phyloP scores from a whole-genome alignment of 139 green algal species.

The Tetratostichococcus sp. region DNA sequence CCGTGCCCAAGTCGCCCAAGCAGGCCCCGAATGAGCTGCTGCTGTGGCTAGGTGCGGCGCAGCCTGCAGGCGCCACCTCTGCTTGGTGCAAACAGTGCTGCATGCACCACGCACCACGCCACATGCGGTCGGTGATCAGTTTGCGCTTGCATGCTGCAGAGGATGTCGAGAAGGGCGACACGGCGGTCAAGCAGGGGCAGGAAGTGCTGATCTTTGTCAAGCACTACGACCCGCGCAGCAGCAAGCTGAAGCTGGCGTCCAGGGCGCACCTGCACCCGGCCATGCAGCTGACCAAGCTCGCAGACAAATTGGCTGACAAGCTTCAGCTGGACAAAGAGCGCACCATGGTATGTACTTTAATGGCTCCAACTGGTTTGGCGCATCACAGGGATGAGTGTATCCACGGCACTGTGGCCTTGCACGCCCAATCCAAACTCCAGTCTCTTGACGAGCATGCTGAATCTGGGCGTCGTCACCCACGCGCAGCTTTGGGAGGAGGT shows the following conservation, averaged over 20 bases:
- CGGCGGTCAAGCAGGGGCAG: conserved; percentile 1
- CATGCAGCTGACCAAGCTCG: background rate
- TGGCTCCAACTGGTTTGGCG: too few relatives aligned
- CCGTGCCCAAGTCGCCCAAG: background rate
- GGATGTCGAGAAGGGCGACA: conserved; percentile 7
- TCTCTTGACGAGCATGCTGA: too few relatives aligned
- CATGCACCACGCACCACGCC: too few relatives aligned
- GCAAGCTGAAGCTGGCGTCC: conserved; percentile 28
- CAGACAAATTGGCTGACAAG: background rate
- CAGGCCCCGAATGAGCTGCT: background rate
- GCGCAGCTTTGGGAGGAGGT: conserved; percentile 81
- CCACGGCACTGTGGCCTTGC: too few relatives aligned
- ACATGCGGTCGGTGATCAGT: too few relatives aligned
- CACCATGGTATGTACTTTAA: background rate
- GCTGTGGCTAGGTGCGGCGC: conserved; percentile 9
- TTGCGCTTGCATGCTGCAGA: conserved; percentile 71
- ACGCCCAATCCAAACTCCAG: too few relatives aligned
- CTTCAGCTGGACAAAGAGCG: background rate
- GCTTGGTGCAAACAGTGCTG: too few relatives aligned
- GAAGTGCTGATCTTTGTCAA: conserved; percentile 91
- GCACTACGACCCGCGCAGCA: conserved; percentile 63
- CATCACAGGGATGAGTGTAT: too few relatives aligned
- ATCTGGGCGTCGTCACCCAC: too few relatives aligned
- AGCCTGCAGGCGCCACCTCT: too few relatives aligned
- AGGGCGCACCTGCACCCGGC: conserved; percentile 25